Conservation (phyloP, 2,329 filamentous ascomycete species). For the Scleromitrula shiraiana region DNA sequence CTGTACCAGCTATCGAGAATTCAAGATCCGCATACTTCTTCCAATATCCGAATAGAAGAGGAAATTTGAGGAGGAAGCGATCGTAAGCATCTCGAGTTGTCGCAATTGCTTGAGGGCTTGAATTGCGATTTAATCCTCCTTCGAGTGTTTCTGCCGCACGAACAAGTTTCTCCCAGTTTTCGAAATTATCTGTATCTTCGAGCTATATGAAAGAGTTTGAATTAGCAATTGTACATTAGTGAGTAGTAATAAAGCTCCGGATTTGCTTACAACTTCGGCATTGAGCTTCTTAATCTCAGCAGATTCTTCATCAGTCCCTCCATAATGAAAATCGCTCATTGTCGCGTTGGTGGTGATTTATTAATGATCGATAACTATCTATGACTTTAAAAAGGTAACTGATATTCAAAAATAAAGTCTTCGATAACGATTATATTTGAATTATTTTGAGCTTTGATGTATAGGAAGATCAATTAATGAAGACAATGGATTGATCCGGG, state of each 20-base stretch:
- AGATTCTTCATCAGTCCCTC: conserved; percentile 72
- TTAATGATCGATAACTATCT: not conserved
- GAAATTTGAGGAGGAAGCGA: conserved; percentile 87
- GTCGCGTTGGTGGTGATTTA: conserved; percentile 4
- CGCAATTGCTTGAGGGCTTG: conserved; percentile 85
- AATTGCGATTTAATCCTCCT: conserved; percentile 92
- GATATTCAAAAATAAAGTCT: no score
- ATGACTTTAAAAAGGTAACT: no score
- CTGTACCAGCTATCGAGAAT: conserved; percentile 92
- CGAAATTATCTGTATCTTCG: conserved; percentile 78
- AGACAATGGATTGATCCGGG: conserved; percentile 4
- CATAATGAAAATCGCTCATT: conserved; percentile 70
- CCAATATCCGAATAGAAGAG: conserved; percentile 96
- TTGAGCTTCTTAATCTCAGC: conserved; percentile 73
- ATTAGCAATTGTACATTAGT: conserved; percentile 12
- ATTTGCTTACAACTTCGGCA: conserved; percentile 62
- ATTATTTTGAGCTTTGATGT: not conserved
- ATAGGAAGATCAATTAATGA: not conserved
- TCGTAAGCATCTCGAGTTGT: conserved; percentile 85
- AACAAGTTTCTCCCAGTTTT: conserved; percentile 89
- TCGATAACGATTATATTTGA: not conserved
- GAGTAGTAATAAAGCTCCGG: not conserved
- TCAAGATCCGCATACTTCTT: conserved; percentile 98
- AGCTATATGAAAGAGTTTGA: conserved; percentile 16
- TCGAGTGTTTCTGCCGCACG: conserved; percentile 77